phyloP scores from a whole-genome alignment of 2,329 filamentous ascomycete species.

The Cladosporium sp. region DNA sequence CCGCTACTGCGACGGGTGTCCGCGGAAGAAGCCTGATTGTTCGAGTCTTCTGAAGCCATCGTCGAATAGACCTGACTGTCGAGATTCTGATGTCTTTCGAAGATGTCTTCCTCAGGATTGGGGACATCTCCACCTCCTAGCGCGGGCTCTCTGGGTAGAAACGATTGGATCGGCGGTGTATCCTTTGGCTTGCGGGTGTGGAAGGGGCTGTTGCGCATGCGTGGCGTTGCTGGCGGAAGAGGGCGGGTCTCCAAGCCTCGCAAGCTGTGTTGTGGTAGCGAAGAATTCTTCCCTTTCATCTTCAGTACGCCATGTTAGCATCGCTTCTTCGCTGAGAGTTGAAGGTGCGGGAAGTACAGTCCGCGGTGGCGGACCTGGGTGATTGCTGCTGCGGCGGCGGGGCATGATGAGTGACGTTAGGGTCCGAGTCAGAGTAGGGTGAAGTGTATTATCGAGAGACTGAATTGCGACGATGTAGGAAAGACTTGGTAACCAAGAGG shows the following conservation, averaged over 20 bases:
- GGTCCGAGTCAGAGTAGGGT: neutral
- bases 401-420: neutral
- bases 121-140: too few relatives aligned
- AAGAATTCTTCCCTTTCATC: neutral
- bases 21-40: too few relatives aligned
- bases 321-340: neutral
- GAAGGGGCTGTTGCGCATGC: neutral
- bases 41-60: too few relatives aligned
- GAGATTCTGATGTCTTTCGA: too few relatives aligned
- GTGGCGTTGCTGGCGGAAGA: neutral
- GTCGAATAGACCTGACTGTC: too few relatives aligned
- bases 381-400: neutral
- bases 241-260: neutral
- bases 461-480: too few relatives aligned
- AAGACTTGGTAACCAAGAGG: too few relatives aligned
- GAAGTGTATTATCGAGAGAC: neutral
- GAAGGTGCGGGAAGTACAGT: neutral
- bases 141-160: too few relatives aligned
- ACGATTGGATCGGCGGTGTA: neutral
- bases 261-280: too few relatives aligned
- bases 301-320: slow-evolving; percentile 1
- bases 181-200: neutral
- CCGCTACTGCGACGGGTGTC: neutral
- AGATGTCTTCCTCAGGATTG: too few relatives aligned
- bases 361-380: neutral